These are phyloP conservation scores for Talaromyces sp. DNA, from an alignment of 2,329 filamentous ascomycete genomes.

Conservation along the genomic window DNA sequence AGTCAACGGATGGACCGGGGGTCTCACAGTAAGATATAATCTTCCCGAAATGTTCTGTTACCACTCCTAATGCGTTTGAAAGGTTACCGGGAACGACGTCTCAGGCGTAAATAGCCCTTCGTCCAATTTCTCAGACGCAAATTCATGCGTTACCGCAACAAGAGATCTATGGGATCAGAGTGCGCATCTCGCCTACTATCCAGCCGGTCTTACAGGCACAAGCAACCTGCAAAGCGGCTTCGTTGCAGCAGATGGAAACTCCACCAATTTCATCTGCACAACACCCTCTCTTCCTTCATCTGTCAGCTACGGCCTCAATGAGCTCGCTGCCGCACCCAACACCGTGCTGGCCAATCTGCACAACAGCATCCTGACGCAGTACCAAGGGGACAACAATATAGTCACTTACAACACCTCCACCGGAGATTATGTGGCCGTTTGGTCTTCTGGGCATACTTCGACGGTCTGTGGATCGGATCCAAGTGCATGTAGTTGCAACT, in stretches of 20 bases:
- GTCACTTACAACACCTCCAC: slow-evolving; percentile 13
- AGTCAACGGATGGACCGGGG: slow-evolving; percentile 15
- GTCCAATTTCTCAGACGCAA: neutral
- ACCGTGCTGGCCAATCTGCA: slow-evolving; percentile 8
- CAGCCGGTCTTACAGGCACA: slow-evolving; percentile 7
- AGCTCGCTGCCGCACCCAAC: neutral
- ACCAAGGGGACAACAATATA: slow-evolving; percentile 13
- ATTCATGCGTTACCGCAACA: neutral
- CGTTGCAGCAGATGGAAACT: slow-evolving; percentile 8
- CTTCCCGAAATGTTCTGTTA: neutral
- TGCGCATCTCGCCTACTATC: slow-evolving; percentile 12
- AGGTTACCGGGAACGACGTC: slow-evolving; percentile 14
- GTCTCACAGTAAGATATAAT: slow-evolving; percentile 6
- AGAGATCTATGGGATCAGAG: slow-evolving; percentile 3
- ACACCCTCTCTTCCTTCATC: neutral
- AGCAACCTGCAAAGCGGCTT: slow-evolving; percentile 9
- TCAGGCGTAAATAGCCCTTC: slow-evolving; percentile 1
- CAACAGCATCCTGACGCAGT: slow-evolving; percentile 5
- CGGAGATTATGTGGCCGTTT: neutral
- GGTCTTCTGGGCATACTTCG: slow-evolving; percentile 10
- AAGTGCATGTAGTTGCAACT: neutral
- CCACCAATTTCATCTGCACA: slow-evolving; percentile 15
- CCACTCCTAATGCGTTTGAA: neutral
- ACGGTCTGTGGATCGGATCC: neutral
- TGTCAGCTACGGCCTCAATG: slow-evolving; percentile 7